A percentile compares a stretch with the other conserved stretches of the same genome.
Conservation (phyloP, 495 filamentous ascomycete species). For the Elasticomyces elasticus region DNA sequence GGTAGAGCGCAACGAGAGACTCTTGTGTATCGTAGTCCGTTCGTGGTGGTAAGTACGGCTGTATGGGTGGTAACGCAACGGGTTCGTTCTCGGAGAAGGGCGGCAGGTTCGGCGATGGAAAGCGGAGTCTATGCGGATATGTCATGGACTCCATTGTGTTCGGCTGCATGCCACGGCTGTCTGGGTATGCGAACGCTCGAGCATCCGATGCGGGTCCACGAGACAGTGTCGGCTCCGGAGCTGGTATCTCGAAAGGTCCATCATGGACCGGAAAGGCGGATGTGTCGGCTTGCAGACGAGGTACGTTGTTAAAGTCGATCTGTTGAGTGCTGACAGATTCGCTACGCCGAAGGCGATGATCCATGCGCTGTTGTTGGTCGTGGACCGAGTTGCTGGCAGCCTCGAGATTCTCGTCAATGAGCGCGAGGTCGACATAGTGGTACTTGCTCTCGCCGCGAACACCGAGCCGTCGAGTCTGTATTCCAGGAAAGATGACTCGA, state of each 20-base stretch:
- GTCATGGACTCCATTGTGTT: slow-evolving; percentile 16
- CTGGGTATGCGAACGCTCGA: slow-evolving; percentile 31
- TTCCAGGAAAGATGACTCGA: slow-evolving; percentile 84
- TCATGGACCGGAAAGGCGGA: slow-evolving; percentile 51
- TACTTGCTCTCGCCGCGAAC: slow-evolving; percentile 97
- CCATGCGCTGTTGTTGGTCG: background rate
- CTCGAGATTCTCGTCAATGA: slow-evolving; percentile 47
- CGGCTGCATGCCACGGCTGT: slow-evolving; percentile 18
- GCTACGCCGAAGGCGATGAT: slow-evolving; percentile 10
- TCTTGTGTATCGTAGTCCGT: slow-evolving; percentile 77
- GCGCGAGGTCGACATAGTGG: slow-evolving; percentile 82
- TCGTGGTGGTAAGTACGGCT: slow-evolving; percentile 58
- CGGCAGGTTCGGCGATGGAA: slow-evolving; percentile 46
- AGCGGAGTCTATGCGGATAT: slow-evolving; percentile 52
- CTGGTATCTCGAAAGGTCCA: slow-evolving; percentile 15
- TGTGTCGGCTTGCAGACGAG: slow-evolving; percentile 51
- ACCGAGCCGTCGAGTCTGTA: slow-evolving; percentile 83
- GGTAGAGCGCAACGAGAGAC: slow-evolving; percentile 74
- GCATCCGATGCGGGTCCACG: slow-evolving; percentile 22
- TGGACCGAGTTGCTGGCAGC: background rate
- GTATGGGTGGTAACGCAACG: slow-evolving; percentile 67
- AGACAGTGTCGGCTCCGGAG: slow-evolving; percentile 3
- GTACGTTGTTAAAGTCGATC: slow-evolving; percentile 35
- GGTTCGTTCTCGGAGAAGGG: slow-evolving; percentile 43
- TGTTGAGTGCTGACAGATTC: slow-evolving; percentile 29